These are phyloP conservation scores for Pseudopyricularia javanii DNA, from an alignment of 2,329 filamentous ascomycete genomes.

Conservation along the genomic window DNA sequence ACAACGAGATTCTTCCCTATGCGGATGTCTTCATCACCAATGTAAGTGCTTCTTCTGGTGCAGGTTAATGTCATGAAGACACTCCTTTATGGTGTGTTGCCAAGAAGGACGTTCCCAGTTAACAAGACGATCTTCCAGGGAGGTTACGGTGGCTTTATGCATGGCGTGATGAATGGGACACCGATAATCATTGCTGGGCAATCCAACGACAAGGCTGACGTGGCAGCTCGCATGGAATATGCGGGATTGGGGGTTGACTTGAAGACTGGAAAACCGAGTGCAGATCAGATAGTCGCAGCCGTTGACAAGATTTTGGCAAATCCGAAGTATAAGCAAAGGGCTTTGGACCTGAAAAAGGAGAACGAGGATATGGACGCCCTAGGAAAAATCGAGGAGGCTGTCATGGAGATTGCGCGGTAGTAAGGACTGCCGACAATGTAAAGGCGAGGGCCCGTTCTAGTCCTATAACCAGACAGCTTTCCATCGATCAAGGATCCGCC, in stretches of 20 bases:
- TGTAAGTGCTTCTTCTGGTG: slow-evolving; percentile 10
- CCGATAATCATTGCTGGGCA: slow-evolving; percentile 32
- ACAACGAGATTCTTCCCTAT: slow-evolving; percentile 24
- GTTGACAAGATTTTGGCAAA: slow-evolving; percentile 19
- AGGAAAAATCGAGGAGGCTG: background rate
- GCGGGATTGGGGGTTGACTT: slow-evolving; percentile 33
- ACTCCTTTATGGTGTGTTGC: too few relatives aligned
- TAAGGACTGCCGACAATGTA: background rate
- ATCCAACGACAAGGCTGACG: slow-evolving; percentile 27
- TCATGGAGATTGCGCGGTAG: background rate
- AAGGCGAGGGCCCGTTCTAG: background rate
- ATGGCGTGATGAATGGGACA: slow-evolving; percentile 29
- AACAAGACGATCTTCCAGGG: slow-evolving; percentile 10
- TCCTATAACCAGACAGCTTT: too few relatives aligned
- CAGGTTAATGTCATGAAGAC: too few relatives aligned
- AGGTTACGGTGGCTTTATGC: slow-evolving; percentile 33
- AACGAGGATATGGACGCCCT: slow-evolving; percentile 9
- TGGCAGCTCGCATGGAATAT: slow-evolving; percentile 26
- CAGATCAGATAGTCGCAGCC: slow-evolving; percentile 14
- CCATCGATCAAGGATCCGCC: too few relatives aligned
- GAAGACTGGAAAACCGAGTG: slow-evolving; percentile 17
- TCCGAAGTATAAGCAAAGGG: slow-evolving; percentile 16
- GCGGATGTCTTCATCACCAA: slow-evolving; percentile 34
- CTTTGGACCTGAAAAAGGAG: slow-evolving; percentile 10
- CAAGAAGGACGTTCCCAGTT: background rate